Conservation (phyloP, 257 asterid genomes). For the Osmanthus fragrans region DNA sequence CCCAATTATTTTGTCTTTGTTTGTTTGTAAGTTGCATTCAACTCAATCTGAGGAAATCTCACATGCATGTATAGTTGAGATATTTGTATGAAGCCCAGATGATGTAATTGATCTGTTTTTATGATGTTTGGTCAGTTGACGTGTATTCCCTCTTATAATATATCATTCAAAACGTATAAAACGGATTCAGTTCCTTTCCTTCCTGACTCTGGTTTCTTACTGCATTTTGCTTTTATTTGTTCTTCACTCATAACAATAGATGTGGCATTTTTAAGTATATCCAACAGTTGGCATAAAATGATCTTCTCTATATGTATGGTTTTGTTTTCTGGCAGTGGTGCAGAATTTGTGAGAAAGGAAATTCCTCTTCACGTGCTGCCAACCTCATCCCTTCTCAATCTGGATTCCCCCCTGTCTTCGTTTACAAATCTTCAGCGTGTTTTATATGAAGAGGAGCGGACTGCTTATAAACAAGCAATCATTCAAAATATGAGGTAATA, state of each 20-base stretch:
- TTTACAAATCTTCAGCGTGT: slow-evolving; percentile 79
- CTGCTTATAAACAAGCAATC: slow-evolving; percentile 81
- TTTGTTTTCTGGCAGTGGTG: slow-evolving; percentile 73
- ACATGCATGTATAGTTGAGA: not conserved
- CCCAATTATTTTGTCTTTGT: not conserved
- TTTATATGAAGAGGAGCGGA: slow-evolving; percentile 82
- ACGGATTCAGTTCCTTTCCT: not conserved
- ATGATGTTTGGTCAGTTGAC: not conserved
- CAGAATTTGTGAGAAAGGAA: slow-evolving; percentile 88
- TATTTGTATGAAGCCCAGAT: not conserved
- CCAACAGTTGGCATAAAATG: not conserved
- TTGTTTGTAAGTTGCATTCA: not conserved
- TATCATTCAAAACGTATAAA: not conserved
- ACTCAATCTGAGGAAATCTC: not conserved
- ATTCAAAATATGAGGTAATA: slow-evolving; percentile 66
- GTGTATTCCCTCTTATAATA: not conserved
- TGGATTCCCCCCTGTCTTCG: slow-evolving; percentile 74
- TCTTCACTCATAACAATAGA: not conserved
- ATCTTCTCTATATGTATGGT: slow-evolving; percentile 6
- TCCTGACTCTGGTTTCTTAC: not conserved
- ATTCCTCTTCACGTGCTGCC: slow-evolving; percentile 83
- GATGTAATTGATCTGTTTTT: not conserved
- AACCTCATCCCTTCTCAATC: slow-evolving; percentile 61
- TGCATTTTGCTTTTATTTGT: not conserved
- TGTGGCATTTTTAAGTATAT: not conserved